A percentile compares a stretch with the other conserved stretches of the same genome.
These are phyloP conservation scores for Coniella vitis DNA, from an alignment of 2,329 filamentous ascomycete genomes.

Conservation along the genomic window DNA sequence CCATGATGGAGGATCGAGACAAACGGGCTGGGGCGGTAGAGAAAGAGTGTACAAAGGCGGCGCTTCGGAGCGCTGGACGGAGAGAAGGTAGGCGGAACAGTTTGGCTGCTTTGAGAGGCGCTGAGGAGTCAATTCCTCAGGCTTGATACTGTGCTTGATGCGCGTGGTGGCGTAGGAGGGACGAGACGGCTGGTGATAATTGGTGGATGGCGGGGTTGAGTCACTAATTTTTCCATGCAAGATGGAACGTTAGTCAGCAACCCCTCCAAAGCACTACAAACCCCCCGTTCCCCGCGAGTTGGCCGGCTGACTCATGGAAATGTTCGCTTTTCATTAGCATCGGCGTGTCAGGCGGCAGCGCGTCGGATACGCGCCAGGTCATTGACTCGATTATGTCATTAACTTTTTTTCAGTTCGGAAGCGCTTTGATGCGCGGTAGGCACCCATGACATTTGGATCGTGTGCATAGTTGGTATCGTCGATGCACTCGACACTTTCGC, in stretches of 20 bases:
- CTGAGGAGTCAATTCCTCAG: slow-evolving; percentile 5
- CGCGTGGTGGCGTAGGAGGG: background rate
- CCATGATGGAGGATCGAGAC: slow-evolving; percentile 48
- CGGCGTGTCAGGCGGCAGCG: slow-evolving; percentile 1
- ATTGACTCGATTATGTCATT: slow-evolving; percentile 3
- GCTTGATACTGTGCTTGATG: too few relatives aligned
- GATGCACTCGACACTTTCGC: too few relatives aligned
- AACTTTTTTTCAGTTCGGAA: background rate
- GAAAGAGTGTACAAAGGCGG: slow-evolving; percentile 27
- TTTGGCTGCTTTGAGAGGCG: slow-evolving; percentile 25
- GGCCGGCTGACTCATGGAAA: background rate
- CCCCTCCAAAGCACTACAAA: background rate
- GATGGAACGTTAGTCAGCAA: background rate
- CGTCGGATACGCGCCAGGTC: slow-evolving; percentile 4
- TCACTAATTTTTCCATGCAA: background rate
- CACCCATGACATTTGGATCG: background rate
- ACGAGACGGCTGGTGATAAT: background rate
- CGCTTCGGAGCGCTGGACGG: slow-evolving; percentile 29
- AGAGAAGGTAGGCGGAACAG: slow-evolving; percentile 39
- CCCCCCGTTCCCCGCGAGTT: background rate
- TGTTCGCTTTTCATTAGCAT: background rate
- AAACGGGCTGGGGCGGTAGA: slow-evolving; percentile 2
- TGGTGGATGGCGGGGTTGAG: background rate
- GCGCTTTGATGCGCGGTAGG: background rate
- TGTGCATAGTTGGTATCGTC: background rate